phyloP scores from a whole-genome alignment of 805 yeast species.

The Lipomyces orientalis region DNA sequence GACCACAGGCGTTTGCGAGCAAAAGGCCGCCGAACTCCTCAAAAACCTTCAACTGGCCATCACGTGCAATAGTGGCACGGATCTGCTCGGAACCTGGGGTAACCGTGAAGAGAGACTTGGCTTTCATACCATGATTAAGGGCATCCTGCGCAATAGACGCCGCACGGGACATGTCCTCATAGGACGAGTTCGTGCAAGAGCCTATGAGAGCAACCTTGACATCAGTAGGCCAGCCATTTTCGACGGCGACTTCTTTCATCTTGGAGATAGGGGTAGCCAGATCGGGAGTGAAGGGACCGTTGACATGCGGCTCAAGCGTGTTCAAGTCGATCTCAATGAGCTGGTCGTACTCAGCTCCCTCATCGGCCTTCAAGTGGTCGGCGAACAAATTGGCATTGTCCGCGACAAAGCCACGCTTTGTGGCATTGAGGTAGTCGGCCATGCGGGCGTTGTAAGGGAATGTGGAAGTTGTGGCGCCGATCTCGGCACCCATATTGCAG shows the following conservation, averaged over 20 bases:
- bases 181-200: conserved; percentile 97
- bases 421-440: conserved; percentile 77
- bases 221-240: conserved; percentile 82
- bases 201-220: conserved; percentile 96
- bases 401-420: conserved; percentile 83
- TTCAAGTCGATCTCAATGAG: conserved; percentile 87
- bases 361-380: conserved; percentile 77
- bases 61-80: conserved; percentile 95
- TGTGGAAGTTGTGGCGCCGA: conserved; percentile 97
- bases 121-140: conserved; percentile 79
- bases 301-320: conserved; percentile 89
- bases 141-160: conserved; percentile 91
- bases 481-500: conserved; percentile 99
- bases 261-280: conserved; percentile 89
- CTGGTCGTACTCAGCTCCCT: conserved; percentile 88
- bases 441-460: conserved; percentile 92
- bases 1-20: conserved; percentile 98
- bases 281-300: conserved; percentile 99
- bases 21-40: conserved; percentile 89
- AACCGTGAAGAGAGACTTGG: conserved; percentile 89
- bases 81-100: conserved; percentile 99
- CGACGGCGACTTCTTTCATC: conserved; percentile 71
- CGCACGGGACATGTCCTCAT: conserved; percentile 98
- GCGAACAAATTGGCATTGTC: conserved; percentile 72
- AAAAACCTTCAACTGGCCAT: conserved; percentile 82